A percentile compares a stretch with the other conserved stretches of the same genome.
Conservation (phyloP, 2,329 filamentous ascomycete genomes). For the Aspergillus versicolor region DNA sequence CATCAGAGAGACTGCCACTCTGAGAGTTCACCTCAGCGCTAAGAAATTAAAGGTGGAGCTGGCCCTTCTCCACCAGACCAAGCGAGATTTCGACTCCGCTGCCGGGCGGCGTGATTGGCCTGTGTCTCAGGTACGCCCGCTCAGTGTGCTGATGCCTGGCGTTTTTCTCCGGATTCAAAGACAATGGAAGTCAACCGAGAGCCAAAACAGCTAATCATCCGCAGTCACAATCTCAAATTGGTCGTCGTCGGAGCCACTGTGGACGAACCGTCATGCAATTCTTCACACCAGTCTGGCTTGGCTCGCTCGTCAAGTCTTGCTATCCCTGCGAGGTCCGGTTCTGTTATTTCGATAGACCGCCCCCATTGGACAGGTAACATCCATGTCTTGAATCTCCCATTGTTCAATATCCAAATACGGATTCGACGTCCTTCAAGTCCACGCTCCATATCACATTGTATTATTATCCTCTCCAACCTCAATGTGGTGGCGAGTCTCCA, state of each 20-base stretch:
- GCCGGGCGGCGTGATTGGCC: slow-evolving; percentile 17
- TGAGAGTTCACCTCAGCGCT: no score
- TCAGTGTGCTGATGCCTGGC: slow-evolving; percentile 19
- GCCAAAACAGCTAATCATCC: neutral
- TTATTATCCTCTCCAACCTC: neutral
- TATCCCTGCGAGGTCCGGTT: neutral
- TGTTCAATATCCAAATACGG: slow-evolving; percentile 1
- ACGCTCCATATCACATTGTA: neutral
- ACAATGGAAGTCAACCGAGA: slow-evolving; percentile 1
- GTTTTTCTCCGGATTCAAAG: slow-evolving; percentile 17
- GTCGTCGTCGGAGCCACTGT: neutral
- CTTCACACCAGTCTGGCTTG: neutral
- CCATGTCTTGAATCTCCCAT: neutral
- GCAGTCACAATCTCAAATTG: slow-evolving; percentile 2
- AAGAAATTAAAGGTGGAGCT: slow-evolving; percentile 17
- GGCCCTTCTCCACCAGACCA: slow-evolving; percentile 16
- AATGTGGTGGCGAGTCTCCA: slow-evolving; percentile 1
- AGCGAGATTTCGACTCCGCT: slow-evolving; percentile 25
- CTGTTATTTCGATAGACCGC: neutral
- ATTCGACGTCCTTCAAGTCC: neutral
- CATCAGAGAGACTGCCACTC: slow-evolving; percentile 14
- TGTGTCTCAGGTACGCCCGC: slow-evolving; percentile 20
- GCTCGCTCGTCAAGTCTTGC: neutral
- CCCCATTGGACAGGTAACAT: neutral
- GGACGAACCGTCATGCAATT: neutral